Evolutionary conservation across 2,329 filamentous ascomycete species (phyloP), one percentile per base, ranked within the genome.

Genomic region (Torrubiellomyces zombiae): DNA sequence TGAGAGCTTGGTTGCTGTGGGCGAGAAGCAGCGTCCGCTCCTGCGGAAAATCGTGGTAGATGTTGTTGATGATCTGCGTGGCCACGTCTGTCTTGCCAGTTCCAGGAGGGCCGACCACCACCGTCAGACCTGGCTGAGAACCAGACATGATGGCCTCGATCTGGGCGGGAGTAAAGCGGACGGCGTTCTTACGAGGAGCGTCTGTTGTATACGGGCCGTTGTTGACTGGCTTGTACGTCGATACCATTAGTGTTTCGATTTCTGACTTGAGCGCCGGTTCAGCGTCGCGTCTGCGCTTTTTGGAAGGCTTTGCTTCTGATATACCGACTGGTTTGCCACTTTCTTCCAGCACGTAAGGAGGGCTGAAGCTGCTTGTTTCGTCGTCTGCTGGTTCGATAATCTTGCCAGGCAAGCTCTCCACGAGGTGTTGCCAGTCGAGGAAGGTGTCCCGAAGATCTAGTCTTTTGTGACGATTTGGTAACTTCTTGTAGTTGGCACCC

Each of bases 21-120:
- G 89, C 89, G 34, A 98, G 72, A 20, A 98, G 68, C 11, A 98
- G 58, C 1, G 89, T 98, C 38, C 82, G 77, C 49, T 98, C 83
- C 34, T 75, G 63, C 6, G 89, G 85, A 46, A 94, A 98, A 52
- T 95, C 93, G 58, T 95, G 86, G 45, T 98, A 98, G 38, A 98
- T 78, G 48, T 95, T 94, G 57, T 81, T 94, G 54, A 98, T 98
- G 46, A 95, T 91, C 50, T 98, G 89, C 4, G 86, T 94, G 23
- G 83, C 85, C 26, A 98, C 89, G 51, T 98, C 89, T n/a, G 89
- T 98, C 58, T 98, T 98, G 33, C 91, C 89, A 6, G 89, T 98
- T 27, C 89, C 89, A 6, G 89, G 89, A 27, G 89, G 89, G 1
- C 89, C 89, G 33, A 98, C 81, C 38, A 98, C 77, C 23, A 98